Base-by-base conservation (phyloP, 306 rosid genomes). In the Rosa chinensis region DNA sequence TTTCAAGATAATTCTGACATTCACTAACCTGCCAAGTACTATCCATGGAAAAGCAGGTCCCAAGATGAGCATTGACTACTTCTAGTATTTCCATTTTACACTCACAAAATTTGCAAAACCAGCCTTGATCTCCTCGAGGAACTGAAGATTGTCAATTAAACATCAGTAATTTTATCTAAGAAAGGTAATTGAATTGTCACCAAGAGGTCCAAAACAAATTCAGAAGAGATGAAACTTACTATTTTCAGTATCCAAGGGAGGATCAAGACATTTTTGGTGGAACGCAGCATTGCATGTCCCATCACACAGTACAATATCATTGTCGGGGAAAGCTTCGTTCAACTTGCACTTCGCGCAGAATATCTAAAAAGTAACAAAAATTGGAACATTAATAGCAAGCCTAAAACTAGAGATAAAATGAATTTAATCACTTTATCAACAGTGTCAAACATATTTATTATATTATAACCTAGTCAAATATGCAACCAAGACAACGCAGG, bases 231-330 rank as follows among this genome's bases (percentile, higher is more conserved):
- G 42, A 77, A 78, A 37, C 93, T 84, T 80, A 91, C 98, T 89
- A 67, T 84, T 78, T 85, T 90, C 88, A 20, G 91, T 87, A 79
- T 87, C 93, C 86, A 93, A 73, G 47, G 98, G 92, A 85, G 97
- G 97, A 53, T 91, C 95, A 62, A 91, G 90, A 84, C 98, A 93
- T 77, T 85, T 86, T 84, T 93, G 91, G 86, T 93, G 98, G 85
- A 90, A 93, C 72, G 97, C 97, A 81, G 92, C 79, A 75, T 90
- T 91, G 89, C 98, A 93, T 70, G 95, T 86, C 63, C 98, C 98
- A 80, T 89, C 87, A 73, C 98, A 93, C n/a, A 84, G 89, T 78
- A 93, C 84, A 77, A 93, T 90, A 83, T 91, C 95, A 80, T 91
- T 89, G 73, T 91, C 93, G 1, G 87, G 92, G 80, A 81, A 84